Base-by-base conservation (phyloP, 192 early-diverging fungal species). In the Phycomyces nitens region DNA sequence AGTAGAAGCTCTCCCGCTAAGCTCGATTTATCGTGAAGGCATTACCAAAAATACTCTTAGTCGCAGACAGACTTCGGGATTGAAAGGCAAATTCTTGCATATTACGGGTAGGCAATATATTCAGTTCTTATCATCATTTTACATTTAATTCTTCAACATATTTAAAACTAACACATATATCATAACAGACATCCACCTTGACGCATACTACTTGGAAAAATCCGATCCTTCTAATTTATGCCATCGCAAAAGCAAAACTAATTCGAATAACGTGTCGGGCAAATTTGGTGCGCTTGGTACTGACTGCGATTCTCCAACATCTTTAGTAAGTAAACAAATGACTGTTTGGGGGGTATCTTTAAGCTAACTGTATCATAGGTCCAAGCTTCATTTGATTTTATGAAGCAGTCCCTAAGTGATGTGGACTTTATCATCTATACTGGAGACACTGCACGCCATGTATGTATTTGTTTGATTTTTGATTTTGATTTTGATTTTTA, bases 371-470 rank as follows among this genome's bases (percentile, higher is more conserved):
- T 15, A 43, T 22, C 23, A 22, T 51, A 61, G 53, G 34, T 58
- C 1, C 47, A 78, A 21, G 66, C 73, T 1, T 51, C 74, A 14
- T 76, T 78, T 58, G 42, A 49, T 6, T 76, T 73, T 24, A 39
- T 78, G 49, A 68, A 66, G 16, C 26, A 52, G 4, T 16, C 53
- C 1, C 38, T 69, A 12, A 42, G 43, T 16, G 63, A 72, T 29
- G 21, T 70, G 16, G 74, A 79, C 44, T 79, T 79, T 66, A 54
- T 79, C 21, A 56, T 79, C 20, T 79, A 73, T 50, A 76, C 73
- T 52, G 77, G 77, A 43, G 77, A 79, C 23, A 57, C 70, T 3
- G 64, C 64, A 15, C 55, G 77, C 14, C 77, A 79, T 66, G 70
- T 73, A 63, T 40, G 56, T 51, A 62, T 5, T 20, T 26, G 29